Evolutionary conservation across 1,284 basidiomycete species (phyloP), one percentile per base, ranked within the genome.

Genomic region (Tilletiaria anomala): DNA sequence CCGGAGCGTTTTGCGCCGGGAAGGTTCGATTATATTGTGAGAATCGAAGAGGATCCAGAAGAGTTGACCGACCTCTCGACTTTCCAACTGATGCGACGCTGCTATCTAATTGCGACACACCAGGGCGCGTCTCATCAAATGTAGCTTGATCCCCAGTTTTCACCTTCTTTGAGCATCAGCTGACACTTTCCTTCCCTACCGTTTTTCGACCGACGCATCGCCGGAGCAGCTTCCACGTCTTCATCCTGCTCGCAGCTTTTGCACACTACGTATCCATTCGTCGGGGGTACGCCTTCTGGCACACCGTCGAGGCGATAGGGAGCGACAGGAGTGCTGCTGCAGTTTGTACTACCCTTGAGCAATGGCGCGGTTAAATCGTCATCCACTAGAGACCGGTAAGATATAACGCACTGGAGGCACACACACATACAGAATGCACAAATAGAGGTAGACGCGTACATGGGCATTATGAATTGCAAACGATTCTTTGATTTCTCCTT

Each of bases 1-100:
- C 86, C 87, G 19, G 86, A 91, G 61, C 72, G 78, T 21, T 73
- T 80, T 49, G 72, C 73, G 8, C 84, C 84, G 1, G 84, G 84
- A 39, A 76, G 69, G 49, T 87, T 87, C 61, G 85, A 91, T 70
- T 75, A 76, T 61, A 74, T 87, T 53, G 76, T 37, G 36, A 37
- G 36, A 26, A 16, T 26, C 11, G 18, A 11, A 19, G 14, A 6
- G 10, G 15, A n/a, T n/a, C n/a, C n/a, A n/a, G n/a, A n/a, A n/a
- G n/a, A n/a, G n/a, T n/a, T n/a, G n/a, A n/a, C n/a, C n/a, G n/a
- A n/a, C n/a, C n/a, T n/a, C n/a, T n/a, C 80, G 42, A 75, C 80
- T 1, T 84, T 80, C 22, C 85, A 88, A 71, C 69, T 72, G 68
- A 81, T 88, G 38, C 32, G 2, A 40, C 26, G 19, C 22, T 15